Conservation (phyloP, 768 basidiomycete species). For the Termitomyces sp. region DNA sequence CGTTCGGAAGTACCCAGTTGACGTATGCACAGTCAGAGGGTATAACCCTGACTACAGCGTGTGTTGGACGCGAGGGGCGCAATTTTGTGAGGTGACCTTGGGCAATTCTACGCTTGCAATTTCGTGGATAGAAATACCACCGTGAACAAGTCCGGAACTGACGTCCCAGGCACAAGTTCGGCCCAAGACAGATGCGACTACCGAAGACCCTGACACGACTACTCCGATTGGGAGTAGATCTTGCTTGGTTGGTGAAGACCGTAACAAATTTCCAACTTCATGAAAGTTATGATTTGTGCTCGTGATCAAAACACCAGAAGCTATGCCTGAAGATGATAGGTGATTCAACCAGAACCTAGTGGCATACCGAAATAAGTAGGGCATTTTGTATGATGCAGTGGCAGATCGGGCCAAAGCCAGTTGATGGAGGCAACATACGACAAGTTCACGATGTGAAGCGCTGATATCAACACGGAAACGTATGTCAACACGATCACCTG, state of each 20-base stretch:
- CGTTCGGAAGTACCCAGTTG: not conserved
- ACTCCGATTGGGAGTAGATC: not conserved
- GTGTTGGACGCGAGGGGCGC: not conserved
- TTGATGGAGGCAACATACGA: slow-evolving; percentile 4
- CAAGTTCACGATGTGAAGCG: slow-evolving; percentile 5
- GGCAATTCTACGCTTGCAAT: not conserved
- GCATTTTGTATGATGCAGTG: not conserved
- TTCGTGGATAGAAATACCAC: not conserved
- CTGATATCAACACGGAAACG: slow-evolving; percentile 1
- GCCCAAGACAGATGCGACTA: not conserved
- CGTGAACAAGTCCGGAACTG: not conserved
- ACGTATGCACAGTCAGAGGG: not conserved
- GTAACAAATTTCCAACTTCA: not conserved
- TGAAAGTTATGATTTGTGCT: not conserved
- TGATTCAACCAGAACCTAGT: slow-evolving; percentile 1
- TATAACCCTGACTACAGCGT: not conserved
- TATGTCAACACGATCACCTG: not conserved
- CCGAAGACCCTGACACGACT: not conserved
- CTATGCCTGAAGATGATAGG: not conserved
- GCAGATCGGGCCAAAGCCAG: not conserved
- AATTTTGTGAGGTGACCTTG: not conserved
- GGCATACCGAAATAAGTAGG: slow-evolving; percentile 3
- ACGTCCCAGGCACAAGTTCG: not conserved
- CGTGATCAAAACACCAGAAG: not conserved
- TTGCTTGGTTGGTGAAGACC: not conserved